Conservation (phyloP, 805 yeast species). For the Brettanomyces sp. region DNA sequence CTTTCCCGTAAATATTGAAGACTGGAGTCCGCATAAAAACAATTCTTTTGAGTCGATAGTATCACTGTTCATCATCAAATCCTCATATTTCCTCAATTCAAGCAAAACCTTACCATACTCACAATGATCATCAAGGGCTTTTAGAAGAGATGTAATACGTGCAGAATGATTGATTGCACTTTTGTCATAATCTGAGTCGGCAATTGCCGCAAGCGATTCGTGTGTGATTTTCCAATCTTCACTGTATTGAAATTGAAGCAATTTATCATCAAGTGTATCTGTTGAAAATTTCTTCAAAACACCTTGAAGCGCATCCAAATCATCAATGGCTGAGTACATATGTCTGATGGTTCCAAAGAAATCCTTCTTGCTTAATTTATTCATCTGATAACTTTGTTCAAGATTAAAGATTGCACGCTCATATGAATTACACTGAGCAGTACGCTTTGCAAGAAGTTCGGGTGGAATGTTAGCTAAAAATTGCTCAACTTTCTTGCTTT, state of each 20-base stretch:
- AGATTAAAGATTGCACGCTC: constrained; percentile 81
- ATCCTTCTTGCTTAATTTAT: constrained; percentile 26
- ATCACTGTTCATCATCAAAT: constrained; percentile 8
- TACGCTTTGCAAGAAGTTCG: constrained; percentile 62
- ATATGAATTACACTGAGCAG: constrained; percentile 75
- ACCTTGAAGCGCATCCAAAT: constrained; percentile 85
- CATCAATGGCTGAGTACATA: constrained; percentile 82
- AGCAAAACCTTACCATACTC: constrained; percentile 57
- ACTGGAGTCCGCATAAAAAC: constrained; percentile 62
- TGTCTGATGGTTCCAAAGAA: constrained; percentile 50
- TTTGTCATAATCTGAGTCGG: constrained; percentile 26
- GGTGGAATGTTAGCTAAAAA: constrained; percentile 55
- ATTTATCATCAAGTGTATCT: constrained; percentile 61
- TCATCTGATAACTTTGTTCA: constrained; percentile 59
- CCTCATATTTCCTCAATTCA: constrained; percentile 32
- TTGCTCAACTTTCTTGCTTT: constrained; percentile 26
- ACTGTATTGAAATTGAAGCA: constrained; percentile 72
- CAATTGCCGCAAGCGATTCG: constrained; percentile 67
- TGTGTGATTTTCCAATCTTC: constrained; percentile 84
- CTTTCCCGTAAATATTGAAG: constrained; percentile 62
- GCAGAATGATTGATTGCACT: constrained; percentile 3
- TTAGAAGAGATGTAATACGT: constrained; percentile 44
- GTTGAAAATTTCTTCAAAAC: constrained; percentile 65
- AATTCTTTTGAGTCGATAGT: constrained; percentile 40
- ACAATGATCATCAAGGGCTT: constrained; percentile 69